A percentile compares a stretch with the other conserved stretches of the same genome.
Evolutionary conservation across 805 yeast genomes (phyloP).

Genomic region (Candida railenensis): DNA sequence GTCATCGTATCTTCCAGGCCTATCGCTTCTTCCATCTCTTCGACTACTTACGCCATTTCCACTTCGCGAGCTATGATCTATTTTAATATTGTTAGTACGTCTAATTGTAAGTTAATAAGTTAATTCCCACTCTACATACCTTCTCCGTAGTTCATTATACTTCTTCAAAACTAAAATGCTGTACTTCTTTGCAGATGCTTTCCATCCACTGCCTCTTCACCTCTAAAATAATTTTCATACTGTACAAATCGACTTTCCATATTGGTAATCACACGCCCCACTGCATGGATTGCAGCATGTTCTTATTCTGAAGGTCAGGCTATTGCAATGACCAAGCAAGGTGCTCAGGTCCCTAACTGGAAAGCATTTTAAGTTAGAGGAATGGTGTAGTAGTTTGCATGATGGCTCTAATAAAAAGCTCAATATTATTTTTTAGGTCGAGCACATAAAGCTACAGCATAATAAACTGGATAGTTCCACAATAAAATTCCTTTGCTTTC

Average conservation of each 20-base stretch:
- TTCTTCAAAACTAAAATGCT: background rate
- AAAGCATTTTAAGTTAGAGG: too few relatives aligned
- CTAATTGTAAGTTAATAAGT: background rate
- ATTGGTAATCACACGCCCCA: background rate
- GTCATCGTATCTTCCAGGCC: slow-evolving; percentile 7
- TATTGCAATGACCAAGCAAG: too few relatives aligned
- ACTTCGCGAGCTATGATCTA: slow-evolving; percentile 6
- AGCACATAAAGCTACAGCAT: too few relatives aligned
- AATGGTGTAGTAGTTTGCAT: too few relatives aligned
- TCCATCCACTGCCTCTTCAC: background rate
- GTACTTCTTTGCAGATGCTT: background rate
- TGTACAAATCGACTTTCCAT: background rate
- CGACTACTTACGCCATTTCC: slow-evolving; percentile 5
- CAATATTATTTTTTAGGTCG: too few relatives aligned
- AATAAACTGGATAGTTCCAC: too few relatives aligned
- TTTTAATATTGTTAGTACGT: slow-evolving; percentile 1
- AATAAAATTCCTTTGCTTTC: too few relatives aligned
- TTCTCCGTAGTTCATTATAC: slow-evolving; percentile 3
- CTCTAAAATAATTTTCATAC: background rate
- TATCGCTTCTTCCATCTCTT: slow-evolving; percentile 7
- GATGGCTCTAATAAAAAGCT: too few relatives aligned
- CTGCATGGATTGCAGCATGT: background rate
- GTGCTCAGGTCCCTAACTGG: too few relatives aligned
- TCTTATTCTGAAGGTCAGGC: background rate
- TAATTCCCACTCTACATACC: background rate